Evolutionary conservation across 2,329 filamentous ascomycete species (phyloP).

Genomic region (Nothomitra cinnamomea): DNA sequence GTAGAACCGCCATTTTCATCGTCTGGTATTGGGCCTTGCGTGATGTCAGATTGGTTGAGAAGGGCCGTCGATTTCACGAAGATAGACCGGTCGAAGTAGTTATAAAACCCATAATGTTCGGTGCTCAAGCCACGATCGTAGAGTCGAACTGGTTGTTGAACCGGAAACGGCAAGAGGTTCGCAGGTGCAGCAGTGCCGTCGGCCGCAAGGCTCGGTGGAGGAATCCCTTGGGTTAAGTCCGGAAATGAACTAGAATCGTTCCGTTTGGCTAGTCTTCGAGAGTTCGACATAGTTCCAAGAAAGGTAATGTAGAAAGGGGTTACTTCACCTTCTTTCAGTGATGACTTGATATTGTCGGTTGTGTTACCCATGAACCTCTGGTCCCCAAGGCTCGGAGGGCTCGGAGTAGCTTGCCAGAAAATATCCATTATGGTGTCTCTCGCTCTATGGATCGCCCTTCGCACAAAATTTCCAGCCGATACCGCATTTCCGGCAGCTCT

Average conservation of each 20-base stretch:
- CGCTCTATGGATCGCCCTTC: constrained; percentile 13
- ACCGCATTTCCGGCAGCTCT: constrained; percentile 15
- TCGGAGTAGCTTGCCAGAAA: constrained; percentile 31
- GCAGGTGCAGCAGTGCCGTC: constrained; percentile 61
- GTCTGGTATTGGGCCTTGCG: constrained; percentile 22
- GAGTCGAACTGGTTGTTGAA: constrained; percentile 60
- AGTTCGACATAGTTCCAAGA: constrained; percentile 24
- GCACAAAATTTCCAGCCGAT: constrained; percentile 18
- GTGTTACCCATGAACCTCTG: constrained; percentile 72
- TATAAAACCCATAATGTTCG: constrained; percentile 91
- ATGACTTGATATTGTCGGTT: constrained; percentile 52
- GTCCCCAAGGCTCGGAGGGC: constrained; percentile 46
- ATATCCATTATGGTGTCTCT: constrained; percentile 19
- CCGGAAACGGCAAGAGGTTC: constrained; percentile 47
- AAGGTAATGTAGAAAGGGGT: constrained; percentile 82
- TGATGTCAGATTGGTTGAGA: constrained; percentile 27
- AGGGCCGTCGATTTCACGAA: constrained; percentile 49
- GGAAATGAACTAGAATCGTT: constrained; percentile 17
- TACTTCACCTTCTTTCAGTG: constrained; percentile 62
- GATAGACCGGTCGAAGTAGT: constrained; percentile 74
- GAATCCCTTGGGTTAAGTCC: constrained; percentile 39
- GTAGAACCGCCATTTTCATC: constrained; percentile 33
- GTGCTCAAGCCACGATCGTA: constrained; percentile 65
- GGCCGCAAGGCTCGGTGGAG: constrained; percentile 40
- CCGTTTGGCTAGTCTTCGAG: constrained; percentile 15